These are phyloP conservation scores for Aspergillus pseudotamarii DNA, from an alignment of 2,329 filamentous ascomycete species.

Conservation along the genomic window DNA sequence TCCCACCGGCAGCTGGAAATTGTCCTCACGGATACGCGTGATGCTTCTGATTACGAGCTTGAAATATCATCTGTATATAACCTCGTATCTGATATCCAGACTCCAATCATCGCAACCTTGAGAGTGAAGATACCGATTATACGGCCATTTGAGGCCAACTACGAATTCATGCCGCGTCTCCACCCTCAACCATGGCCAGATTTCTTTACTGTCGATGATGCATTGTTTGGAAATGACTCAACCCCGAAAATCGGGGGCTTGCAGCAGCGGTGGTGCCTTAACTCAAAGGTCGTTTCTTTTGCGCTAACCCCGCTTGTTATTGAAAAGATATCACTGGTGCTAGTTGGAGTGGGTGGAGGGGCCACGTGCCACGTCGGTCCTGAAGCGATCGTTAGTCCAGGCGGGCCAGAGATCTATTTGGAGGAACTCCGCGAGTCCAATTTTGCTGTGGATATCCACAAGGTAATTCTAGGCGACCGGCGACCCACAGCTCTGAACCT, in stretches of 20 bases:
- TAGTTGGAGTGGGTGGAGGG: constrained; percentile 63
- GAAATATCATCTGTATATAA: constrained; percentile 76
- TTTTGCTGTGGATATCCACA: constrained; percentile 76
- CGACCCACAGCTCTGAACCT: constrained; percentile 74
- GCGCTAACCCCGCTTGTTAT: constrained; percentile 65
- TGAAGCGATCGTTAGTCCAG: constrained; percentile 34
- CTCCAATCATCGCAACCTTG: constrained; percentile 74
- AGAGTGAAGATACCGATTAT: constrained; percentile 72
- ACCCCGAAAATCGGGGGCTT: constrained; percentile 60
- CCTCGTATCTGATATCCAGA: constrained; percentile 76
- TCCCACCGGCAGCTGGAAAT: constrained; percentile 37
- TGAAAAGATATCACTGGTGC: constrained; percentile 66
- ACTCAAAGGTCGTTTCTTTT: constrained; percentile 73
- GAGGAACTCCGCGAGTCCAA: constrained; percentile 71
- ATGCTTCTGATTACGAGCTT: constrained; percentile 65
- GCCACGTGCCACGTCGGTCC: constrained; percentile 58
- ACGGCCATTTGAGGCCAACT: constrained; percentile 87
- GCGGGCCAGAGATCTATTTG: constrained; percentile 55
- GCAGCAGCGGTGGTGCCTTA: constrained; percentile 77
- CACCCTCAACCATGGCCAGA: constrained; percentile 83
- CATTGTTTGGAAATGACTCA: constrained; percentile 31
- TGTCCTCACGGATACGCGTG: constrained; percentile 56
- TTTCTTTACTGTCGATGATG: constrained; percentile 69
- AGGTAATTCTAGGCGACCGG: constrained; percentile 79
- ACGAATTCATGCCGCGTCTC: constrained; percentile 79